A percentile compares a stretch with the other conserved stretches of the same genome.
These are phyloP conservation scores for Nicotiana noctiflora DNA, from an alignment of 257 asterid species.

Conservation along the genomic window DNA sequence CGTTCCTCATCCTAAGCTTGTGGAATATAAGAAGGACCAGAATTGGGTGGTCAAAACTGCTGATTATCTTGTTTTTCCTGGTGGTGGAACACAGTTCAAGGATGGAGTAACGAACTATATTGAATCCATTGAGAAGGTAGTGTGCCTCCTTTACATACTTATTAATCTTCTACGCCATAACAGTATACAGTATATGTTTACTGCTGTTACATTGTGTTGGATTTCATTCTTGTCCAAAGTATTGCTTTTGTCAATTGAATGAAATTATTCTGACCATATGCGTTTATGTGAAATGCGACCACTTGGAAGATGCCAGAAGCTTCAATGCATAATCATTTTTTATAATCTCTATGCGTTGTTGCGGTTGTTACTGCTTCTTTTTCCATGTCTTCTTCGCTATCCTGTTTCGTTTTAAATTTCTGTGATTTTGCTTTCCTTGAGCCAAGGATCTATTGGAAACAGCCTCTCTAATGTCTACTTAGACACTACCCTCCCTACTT, in stretches of 20 bases:
- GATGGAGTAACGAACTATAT: conserved; percentile 61
- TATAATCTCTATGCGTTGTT: not conserved
- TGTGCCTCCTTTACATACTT: not conserved
- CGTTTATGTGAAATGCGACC: not conserved
- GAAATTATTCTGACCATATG: not conserved
- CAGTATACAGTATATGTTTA: not conserved
- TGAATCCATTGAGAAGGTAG: conserved; percentile 47
- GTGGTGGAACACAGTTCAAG: conserved; percentile 95
- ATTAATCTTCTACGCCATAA: not conserved
- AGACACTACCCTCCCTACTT: too few relatives aligned
- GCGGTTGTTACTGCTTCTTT: too few relatives aligned
- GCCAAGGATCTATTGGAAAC: too few relatives aligned
- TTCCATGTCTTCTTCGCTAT: too few relatives aligned
- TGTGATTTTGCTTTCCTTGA: too few relatives aligned
- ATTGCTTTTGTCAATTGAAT: not conserved
- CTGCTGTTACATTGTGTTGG: not conserved
- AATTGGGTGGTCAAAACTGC: conserved; percentile 75
- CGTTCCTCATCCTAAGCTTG: conserved; percentile 94
- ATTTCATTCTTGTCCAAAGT: not conserved
- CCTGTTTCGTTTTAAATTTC: too few relatives aligned
- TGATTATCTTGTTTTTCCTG: conserved; percentile 75
- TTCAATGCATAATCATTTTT: not conserved
- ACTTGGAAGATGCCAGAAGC: not conserved
- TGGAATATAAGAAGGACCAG: conserved; percentile 85
- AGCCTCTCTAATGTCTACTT: too few relatives aligned